Evolutionary conservation across 2,329 filamentous ascomycete species (phyloP), one percentile per base, ranked within the genome.

Genomic region (Fusarium sp.): DNA sequence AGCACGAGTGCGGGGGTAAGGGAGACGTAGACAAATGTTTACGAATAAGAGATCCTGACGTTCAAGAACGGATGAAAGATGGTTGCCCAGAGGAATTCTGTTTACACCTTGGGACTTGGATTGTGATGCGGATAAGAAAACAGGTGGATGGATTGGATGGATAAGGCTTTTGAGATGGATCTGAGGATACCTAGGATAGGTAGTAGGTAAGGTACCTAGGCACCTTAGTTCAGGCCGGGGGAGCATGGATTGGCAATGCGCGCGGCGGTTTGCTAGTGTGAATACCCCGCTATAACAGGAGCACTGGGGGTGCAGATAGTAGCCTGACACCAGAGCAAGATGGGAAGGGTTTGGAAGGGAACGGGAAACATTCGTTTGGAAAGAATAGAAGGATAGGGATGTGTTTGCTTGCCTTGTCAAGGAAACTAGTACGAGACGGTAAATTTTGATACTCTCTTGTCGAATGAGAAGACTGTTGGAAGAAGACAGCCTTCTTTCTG

Each of bases 251-350:
- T 81, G 79, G 79, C 76, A 77, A 73, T 72, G 69, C 66, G 73
- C 72, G 73, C 67, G 73, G 57, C 57, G 56, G 73, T 72, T 69
- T 82, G 81, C 80, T 82, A 75, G 77, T 79, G 80, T 82, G 81
- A 81, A 76, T 77, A 79, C 79, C 78, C 77, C 77, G 74, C 78
- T 69, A 79, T 57, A 60, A 62, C 62, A 63, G 35, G 51, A 73
- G 63, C 48, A 63, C 54, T 54, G 54, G 72, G 68, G 73, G 75
- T 76, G 72, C 60, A 75, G 56, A 55, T 64, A 74, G 65, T 62
- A 76, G 31, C 31, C 31, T 14, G 49, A 37, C 23, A 41, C 29
- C 25, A 39, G 55, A 66, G 51, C 51, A 55, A 45, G 46, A 66
- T 42, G 55, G 51, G 55, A 23, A 42, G 15, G 23, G 23, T 21